Evolutionary conservation across 805 yeast genomes (phyloP).

Genomic region (Myxozyma udenii): DNA sequence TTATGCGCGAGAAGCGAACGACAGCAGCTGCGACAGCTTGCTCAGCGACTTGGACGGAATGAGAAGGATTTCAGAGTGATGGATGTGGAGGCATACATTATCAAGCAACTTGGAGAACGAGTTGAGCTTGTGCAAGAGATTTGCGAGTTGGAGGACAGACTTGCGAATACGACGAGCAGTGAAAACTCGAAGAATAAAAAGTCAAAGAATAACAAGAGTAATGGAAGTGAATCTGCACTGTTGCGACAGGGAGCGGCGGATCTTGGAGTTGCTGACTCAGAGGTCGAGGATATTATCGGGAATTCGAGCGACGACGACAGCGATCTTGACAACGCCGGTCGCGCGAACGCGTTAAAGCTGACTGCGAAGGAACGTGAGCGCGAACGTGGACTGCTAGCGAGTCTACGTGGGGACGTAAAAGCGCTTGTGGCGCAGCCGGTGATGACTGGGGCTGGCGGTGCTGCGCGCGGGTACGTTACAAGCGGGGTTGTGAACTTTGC

Average conservation of each 20-base stretch:
- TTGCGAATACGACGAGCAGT: slow-evolving; percentile 41
- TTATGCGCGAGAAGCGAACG: slow-evolving; percentile 93
- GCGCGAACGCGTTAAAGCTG: slow-evolving; percentile 32
- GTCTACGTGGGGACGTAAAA: slow-evolving; percentile 32
- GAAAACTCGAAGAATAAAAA: background rate
- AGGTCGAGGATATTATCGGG: slow-evolving; percentile 58
- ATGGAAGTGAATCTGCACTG: slow-evolving; percentile 63
- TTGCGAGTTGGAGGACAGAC: slow-evolving; percentile 66
- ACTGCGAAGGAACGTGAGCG: slow-evolving; percentile 10
- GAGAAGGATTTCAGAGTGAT: slow-evolving; percentile 59
- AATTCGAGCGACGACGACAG: slow-evolving; percentile 20
- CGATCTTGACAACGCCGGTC: slow-evolving; percentile 28
- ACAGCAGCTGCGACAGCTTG: slow-evolving; percentile 76
- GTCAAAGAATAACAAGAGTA: slow-evolving; percentile 43
- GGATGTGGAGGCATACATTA: slow-evolving; percentile 72
- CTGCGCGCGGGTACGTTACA: slow-evolving; percentile 35
- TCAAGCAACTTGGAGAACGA: slow-evolving; percentile 68
- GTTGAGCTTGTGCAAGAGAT: slow-evolving; percentile 65
- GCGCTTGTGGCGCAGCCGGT: slow-evolving; percentile 31
- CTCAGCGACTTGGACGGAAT: slow-evolving; percentile 52
- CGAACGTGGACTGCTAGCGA: slow-evolving; percentile 10
- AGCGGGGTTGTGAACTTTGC: slow-evolving; percentile 38
- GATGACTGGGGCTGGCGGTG: slow-evolving; percentile 30
- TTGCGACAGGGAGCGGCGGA: slow-evolving; percentile 88
- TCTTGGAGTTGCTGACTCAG: slow-evolving; percentile 77